A percentile compares a stretch with the other conserved stretches of the same genome.
These are phyloP conservation scores for Zychaea mexicana DNA, from an alignment of 371 early-diverging fungal genomes.

Conservation along the genomic window DNA sequence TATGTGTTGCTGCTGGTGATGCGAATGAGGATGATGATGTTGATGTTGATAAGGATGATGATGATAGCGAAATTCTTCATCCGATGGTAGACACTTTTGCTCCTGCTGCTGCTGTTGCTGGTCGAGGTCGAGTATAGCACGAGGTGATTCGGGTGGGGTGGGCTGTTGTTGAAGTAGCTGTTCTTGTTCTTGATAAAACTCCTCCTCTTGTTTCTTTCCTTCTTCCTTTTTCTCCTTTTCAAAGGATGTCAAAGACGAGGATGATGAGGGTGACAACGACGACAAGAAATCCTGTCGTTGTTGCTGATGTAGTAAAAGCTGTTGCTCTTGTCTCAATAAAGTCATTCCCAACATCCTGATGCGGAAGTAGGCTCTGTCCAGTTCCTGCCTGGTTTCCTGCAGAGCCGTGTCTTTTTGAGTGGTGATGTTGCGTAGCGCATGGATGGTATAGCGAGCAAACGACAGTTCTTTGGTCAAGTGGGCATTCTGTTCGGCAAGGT, in stretches of 20 bases:
- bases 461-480: slow-evolving; percentile 41
- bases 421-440: slow-evolving; percentile 43
- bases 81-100: not conserved
- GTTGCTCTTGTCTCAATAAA: slow-evolving; percentile 28
- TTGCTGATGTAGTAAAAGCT: slow-evolving; percentile 8
- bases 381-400: slow-evolving; percentile 51
- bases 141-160: slow-evolving; percentile 21
- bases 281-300: not conserved
- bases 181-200: not conserved
- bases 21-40: not conserved
- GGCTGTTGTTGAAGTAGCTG: slow-evolving; percentile 3
- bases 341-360: slow-evolving; percentile 34
- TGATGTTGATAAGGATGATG: not conserved
- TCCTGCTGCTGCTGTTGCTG: not conserved
- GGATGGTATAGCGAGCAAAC: slow-evolving; percentile 45
- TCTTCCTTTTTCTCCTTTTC: not conserved
- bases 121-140: not conserved
- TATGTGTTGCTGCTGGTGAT: too few relatives aligned
- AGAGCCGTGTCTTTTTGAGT: slow-evolving; percentile 37
- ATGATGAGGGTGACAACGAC: not conserved
- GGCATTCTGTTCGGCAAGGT: slow-evolving; percentile 43
- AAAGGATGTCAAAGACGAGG: not conserved
- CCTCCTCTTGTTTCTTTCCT: not conserved
- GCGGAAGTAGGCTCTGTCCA: slow-evolving; percentile 49
- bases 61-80: too few relatives aligned